These are phyloP conservation scores for Dendrocalamus sinicus DNA, from an alignment of 176 grass and related monocot species.

Conservation along the genomic window DNA sequence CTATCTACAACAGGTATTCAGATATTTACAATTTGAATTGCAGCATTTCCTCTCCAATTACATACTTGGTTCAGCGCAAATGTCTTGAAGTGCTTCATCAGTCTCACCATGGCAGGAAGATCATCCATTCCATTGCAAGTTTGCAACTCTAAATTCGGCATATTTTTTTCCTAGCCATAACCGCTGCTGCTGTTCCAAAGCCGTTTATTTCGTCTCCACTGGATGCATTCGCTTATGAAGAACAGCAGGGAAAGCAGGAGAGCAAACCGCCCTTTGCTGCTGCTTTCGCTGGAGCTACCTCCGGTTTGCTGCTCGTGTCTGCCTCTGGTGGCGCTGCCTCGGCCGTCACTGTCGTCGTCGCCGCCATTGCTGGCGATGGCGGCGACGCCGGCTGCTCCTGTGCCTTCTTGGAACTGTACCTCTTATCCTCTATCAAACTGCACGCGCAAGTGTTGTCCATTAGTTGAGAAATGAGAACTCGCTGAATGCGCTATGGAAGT, in stretches of 20 bases:
- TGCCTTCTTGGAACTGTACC: constrained; percentile 27
- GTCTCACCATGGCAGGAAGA: not conserved
- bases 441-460: not conserved
- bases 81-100: not conserved
- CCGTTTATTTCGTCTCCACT: constrained; percentile 2
- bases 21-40: not conserved
- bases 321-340: not conserved
- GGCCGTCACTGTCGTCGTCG: not conserved
- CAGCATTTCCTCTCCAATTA: not conserved
- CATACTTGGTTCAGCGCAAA: not conserved
- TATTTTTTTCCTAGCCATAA: not conserved
- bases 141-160: not conserved
- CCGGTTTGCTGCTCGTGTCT: constrained; percentile 23
- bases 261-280: constrained; percentile 44
- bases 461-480: not conserved
- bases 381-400: constrained; percentile 15
- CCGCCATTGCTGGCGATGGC: not conserved
- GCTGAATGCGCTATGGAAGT: not conserved
- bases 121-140: not conserved
- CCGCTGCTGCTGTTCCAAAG: not conserved
- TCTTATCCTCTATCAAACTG: constrained; percentile 53
- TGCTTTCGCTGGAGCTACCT: constrained; percentile 11
- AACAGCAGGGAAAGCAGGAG: constrained; percentile 59
- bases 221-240: constrained; percentile 8
- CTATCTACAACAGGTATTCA: not conserved